Evolutionary conservation across 2,329 filamentous ascomycete species (phyloP), one percentile per base, ranked within the genome.

Genomic region (Akanthomyces dipterigenus): DNA sequence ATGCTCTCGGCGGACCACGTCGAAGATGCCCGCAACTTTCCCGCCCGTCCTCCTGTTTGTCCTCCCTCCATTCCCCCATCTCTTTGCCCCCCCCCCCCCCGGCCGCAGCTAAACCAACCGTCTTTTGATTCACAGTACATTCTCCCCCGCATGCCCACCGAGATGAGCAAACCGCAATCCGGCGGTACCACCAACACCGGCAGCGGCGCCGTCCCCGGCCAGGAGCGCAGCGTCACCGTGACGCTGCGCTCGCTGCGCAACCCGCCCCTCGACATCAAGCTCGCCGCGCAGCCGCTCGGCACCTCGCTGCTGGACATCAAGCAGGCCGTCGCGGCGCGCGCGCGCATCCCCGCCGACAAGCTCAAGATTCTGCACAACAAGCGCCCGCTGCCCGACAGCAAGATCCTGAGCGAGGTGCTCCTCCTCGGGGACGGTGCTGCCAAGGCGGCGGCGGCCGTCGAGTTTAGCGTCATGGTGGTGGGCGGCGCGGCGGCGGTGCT

Each of bases 381-480:
- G 79, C 96, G 96, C 75, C 93, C 93, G 0, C 84, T 91, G 0
- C 72, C 82, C 0, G 91, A 96, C 69, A 85, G 81, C 66, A 95
- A 93, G 77, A 86, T 89, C 1, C 75, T 97, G 6, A 84, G 84
- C 61, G 93, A 96, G 62, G 71, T 96, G 0, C 67, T n/a, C n/a
- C n/a, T n/a, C n/a, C n/a, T 93, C 1, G 80, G 79, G 0, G 84
- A 83, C 49, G 63, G 65, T 1, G 80, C 79, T 0, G 84, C 83
- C 49, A 63, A 66, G 0, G 69, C 55, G n/a, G 79, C 76, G 31
- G n/a, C 34, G 26, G 22, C 60, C 24, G 79, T 93, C 0, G 92
- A 96, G 72, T 87, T 98, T 64, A 86, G 86, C 1, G 83, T 97
- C 60, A 98, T 98, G 92, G 82, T 97, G 22, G 85, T 96, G 71